Evolutionary conservation across 495 filamentous ascomycete species (phyloP), one percentile per base, ranked within the genome.

Genomic region (Bombardia bombarda): DNA sequence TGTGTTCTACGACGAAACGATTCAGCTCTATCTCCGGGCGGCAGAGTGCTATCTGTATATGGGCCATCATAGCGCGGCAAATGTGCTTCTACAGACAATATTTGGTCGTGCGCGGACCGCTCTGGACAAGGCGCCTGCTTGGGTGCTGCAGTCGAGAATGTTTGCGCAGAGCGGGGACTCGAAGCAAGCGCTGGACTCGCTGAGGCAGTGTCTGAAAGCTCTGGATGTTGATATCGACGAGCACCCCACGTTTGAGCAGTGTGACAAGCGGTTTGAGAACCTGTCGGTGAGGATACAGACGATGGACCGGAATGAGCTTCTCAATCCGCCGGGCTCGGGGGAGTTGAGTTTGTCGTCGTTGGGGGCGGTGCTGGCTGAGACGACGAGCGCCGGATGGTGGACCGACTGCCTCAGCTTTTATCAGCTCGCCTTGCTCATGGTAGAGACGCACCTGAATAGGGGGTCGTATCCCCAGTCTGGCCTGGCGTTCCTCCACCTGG

Each of bases 31-130:
- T 53, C 77, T 82, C 8, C 75, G 82, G 46, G 76, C 86, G 3
- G 84, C 87, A n/a, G 87, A 93, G 58, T 85, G 83, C 60, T 76
- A 82, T 47, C 83, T 83, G 60, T 87, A 83, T 47, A 82, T 86
- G 68, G 80, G 75, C 2, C 73, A 83, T 22, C 74, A 77, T 47
- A 58, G 69, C 13, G 72, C 80, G 40, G 84, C 86, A 40, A 72
- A 82, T 21, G 62, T 65, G 12, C 62, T 89, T 21, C 73, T 93
- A 3, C 60, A 77, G 36, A 70, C 69, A 7, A 75, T 87, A 6
- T 82, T 90, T 48, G 51, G 60, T 17, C 70, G 82, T 45, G 86
- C 81, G 1, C 80, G 73, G 46, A 77, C 72, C 18, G 61, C 81
- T 0, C 70, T 85, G 7, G 86, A 89, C 57, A 90, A 86, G 60